These are phyloP conservation scores for Grammothele lineata DNA, from an alignment of 768 basidiomycete species.

Conservation along the genomic window DNA sequence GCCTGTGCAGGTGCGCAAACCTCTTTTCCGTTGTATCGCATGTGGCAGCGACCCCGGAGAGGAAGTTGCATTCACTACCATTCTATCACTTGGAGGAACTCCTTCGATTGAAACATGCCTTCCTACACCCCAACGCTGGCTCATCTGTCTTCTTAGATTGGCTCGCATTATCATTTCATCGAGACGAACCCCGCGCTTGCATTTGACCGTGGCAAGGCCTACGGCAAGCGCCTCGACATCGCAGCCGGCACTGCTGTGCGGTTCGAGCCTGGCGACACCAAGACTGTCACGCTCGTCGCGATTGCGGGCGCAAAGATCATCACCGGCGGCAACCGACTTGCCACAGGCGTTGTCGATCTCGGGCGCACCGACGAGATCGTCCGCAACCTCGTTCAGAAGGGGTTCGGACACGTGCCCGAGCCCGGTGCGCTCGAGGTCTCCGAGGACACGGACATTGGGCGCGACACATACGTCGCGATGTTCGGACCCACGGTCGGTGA, in stretches of 20 bases:
- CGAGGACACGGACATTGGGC: conserved; percentile 51
- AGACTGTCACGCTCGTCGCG: conserved; percentile 76
- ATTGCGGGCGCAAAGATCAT: conserved; percentile 71
- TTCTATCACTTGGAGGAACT: neutral
- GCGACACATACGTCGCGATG: conserved; percentile 86
- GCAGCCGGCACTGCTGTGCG: conserved; percentile 92
- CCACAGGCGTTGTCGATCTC: conserved; percentile 48
- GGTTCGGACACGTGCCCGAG: conserved; percentile 69
- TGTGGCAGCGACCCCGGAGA: neutral
- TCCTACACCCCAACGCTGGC: no score
- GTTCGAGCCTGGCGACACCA: conserved; percentile 90
- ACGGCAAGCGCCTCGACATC: conserved; percentile 88
- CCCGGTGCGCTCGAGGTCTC: conserved; percentile 52
- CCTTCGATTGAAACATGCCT: no score
- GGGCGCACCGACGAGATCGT: conserved; percentile 45
- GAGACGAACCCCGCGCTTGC: conserved; percentile 79
- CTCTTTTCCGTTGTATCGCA: neutral
- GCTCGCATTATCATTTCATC: conserved; percentile 92
- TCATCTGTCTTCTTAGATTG: conserved; percentile 48
- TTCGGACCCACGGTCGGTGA: conserved; percentile 95
- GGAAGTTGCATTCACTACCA: neutral
- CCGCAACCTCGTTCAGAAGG: conserved; percentile 44
- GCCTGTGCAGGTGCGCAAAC: conserved; percentile 71
- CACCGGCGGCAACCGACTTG: conserved; percentile 78
- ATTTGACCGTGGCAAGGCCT: conserved; percentile 80